Evolutionary conservation across 2,329 filamentous ascomycete genomes (phyloP).

Genomic region (Paracoccidioides brasiliensis): DNA sequence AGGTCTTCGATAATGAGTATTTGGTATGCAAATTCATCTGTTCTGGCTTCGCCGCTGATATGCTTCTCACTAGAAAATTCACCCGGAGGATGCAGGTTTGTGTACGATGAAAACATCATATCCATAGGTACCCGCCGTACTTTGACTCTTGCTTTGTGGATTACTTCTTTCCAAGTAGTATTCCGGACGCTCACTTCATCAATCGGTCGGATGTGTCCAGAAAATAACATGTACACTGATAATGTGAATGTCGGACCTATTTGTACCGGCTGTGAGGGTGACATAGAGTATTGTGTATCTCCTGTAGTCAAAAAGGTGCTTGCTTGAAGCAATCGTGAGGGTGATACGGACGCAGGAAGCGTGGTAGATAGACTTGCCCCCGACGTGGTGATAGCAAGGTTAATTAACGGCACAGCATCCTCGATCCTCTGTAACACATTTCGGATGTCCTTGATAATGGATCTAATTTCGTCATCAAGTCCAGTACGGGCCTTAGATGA

Average conservation of each 20-base stretch:
- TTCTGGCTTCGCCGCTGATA: slow-evolving; percentile 30
- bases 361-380: slow-evolving; percentile 74
- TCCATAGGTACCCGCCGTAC: slow-evolving; percentile 57
- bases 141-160: slow-evolving; percentile 81
- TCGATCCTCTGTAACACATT: slow-evolving; percentile 66
- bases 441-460: slow-evolving; percentile 63
- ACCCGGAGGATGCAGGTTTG: slow-evolving; percentile 6
- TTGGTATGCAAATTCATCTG: slow-evolving; percentile 64
- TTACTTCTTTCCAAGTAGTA: slow-evolving; percentile 87
- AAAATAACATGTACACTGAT: slow-evolving; percentile 90
- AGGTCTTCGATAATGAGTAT: slow-evolving; percentile 73
- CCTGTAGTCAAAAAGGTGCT: slow-evolving; percentile 81
- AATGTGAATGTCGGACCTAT: slow-evolving; percentile 78
- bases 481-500: slow-evolving; percentile 37
- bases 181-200: slow-evolving; percentile 46
- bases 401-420: slow-evolving; percentile 80
- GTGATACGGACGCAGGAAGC: slow-evolving; percentile 71
- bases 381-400: slow-evolving; percentile 85
- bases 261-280: slow-evolving; percentile 53
- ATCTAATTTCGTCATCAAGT: slow-evolving; percentile 51
- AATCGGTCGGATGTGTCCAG: slow-evolving; percentile 54
- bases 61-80: slow-evolving; percentile 13
- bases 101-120: slow-evolving; percentile 34
- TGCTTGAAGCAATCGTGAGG: slow-evolving; percentile 79
- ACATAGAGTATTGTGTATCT: slow-evolving; percentile 65